phyloP scores from a whole-genome alignment of 352 stramenopile genomes.

The Phytophthora tubulina region DNA sequence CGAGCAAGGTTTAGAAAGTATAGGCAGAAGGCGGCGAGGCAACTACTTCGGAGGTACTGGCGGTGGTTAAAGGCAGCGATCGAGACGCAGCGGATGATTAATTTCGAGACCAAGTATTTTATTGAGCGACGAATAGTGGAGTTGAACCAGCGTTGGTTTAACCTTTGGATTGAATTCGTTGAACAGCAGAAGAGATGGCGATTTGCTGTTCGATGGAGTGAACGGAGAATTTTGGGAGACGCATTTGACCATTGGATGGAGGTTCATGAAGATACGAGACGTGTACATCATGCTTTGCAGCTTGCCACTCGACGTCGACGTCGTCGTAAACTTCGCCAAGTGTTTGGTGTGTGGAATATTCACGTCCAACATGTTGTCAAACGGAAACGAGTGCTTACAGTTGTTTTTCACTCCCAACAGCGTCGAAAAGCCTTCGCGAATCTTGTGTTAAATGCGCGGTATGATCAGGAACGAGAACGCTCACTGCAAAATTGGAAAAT shows the following conservation, averaged over 20 bases:
- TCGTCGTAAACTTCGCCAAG: constrained; percentile 20
- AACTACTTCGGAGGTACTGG: constrained; percentile 34
- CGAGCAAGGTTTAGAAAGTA: constrained; percentile 15
- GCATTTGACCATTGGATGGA: constrained; percentile 33
- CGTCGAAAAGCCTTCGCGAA: constrained; percentile 24
- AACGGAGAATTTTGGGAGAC: constrained; percentile 24
- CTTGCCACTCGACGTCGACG: constrained; percentile 26
- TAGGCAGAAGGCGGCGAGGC: constrained; percentile 13
- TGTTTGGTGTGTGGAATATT: constrained; percentile 22
- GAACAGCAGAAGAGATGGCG: constrained; percentile 29
- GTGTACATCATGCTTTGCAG: constrained; percentile 23
- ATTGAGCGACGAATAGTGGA: not conserved
- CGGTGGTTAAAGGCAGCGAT: constrained; percentile 24
- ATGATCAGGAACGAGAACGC: constrained; percentile 9
- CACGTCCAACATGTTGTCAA: constrained; percentile 1
- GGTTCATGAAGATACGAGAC: constrained; percentile 17
- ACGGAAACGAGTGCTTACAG: constrained; percentile 17
- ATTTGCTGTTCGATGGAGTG: constrained; percentile 39
- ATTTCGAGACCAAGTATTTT: constrained; percentile 17
- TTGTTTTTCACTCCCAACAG: constrained; percentile 23
- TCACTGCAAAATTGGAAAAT: constrained; percentile 30
- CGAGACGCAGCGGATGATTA: constrained; percentile 12
- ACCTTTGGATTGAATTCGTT: constrained; percentile 28
- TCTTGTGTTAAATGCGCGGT: constrained; percentile 4
- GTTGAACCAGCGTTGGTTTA: constrained; percentile 12